Evolutionary conservation across 768 basidiomycete genomes (phyloP).

Genomic region (Suillus alpinus): DNA sequence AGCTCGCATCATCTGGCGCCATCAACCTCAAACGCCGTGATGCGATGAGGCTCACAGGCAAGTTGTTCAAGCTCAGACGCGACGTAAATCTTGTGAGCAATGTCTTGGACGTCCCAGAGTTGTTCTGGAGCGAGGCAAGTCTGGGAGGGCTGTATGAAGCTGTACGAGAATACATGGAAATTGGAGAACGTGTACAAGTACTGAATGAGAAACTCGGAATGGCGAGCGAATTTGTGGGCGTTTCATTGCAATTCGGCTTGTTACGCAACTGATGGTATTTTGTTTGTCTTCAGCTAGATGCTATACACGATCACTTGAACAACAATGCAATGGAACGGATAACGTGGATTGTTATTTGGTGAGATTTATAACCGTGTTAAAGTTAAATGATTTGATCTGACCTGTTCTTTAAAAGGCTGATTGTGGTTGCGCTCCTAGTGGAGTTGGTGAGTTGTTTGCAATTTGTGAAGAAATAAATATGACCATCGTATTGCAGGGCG

Average conservation of each 20-base stretch:
- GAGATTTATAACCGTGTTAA: conserved; percentile 26
- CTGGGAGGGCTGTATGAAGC: conserved; percentile 88
- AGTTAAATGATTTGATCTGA: conserved; percentile 7
- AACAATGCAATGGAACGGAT: conserved; percentile 88
- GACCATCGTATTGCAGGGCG: conserved; percentile 53
- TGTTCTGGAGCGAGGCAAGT: conserved; percentile 95
- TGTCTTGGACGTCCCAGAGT: conserved; percentile 88
- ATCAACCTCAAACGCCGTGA: conserved; percentile 75
- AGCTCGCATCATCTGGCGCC: conserved; percentile 74
- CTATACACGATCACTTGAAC: conserved; percentile 92
- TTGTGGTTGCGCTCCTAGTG: conserved; percentile 86
- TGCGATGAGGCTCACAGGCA: conserved; percentile 83
- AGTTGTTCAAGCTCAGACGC: conserved; percentile 81
- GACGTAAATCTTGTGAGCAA: conserved; percentile 92
- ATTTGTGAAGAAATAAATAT: neutral
- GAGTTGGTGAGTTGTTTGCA: conserved; percentile 56
- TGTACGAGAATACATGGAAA: conserved; percentile 94
- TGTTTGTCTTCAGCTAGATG: conserved; percentile 60
- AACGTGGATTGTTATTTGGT: conserved; percentile 78
- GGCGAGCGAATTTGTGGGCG: conserved; percentile 85
- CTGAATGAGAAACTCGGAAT: conserved; percentile 87
- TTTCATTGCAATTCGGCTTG: conserved; percentile 12
- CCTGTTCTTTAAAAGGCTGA: conserved; percentile 58
- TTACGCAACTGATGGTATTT: neutral
- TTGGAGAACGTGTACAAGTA: conserved; percentile 74